Base-by-base conservation (phyloP, 495 filamentous ascomycete species). In the Aspergillus leporis region DNA sequence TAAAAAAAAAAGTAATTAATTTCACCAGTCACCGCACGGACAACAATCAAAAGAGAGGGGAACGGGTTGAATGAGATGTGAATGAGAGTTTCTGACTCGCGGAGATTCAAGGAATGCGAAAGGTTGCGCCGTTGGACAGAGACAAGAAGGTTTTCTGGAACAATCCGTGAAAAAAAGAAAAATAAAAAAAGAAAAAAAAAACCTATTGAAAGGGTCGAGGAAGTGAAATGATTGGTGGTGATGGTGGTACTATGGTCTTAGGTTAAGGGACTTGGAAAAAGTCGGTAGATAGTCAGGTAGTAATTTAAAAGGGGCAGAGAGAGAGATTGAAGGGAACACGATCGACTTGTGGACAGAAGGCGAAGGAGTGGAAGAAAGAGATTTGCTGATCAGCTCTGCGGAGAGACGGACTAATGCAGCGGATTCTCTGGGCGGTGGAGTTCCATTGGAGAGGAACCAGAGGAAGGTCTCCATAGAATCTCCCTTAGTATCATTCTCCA, bases 351-450 rank as follows among this genome's bases (percentile, higher is more conserved):
- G 25, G 25, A 28, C 14, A 41, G 38, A 12, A 41, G 38, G 12
- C 38, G 38, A 41, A 12, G 14, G n/a, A 28, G 25, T 28, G 25
- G 38, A 16, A 5, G 16, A 41, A 41, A 41, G 38, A 41, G 38
- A 41, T 41, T 41, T 41, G 38, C 38, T 41, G 38, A 41, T 41
- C 38, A 41, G 38, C 38, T 41, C n/a, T 41, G 38, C 38, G 38
- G 38, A 41, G 38, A 41, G 38, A 16, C 38, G 14, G n/a, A 41
- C 38, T 41, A 41, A 41, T 41, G 38, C 38, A 41, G 38, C 38
- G 16, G 38, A 41, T 41, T 41, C 38, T 41, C 38, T 41, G 38
- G 38, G 38, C 38, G 14, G 38, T 41, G 38, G 38, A n/a, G 38
- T 41, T n/a, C 14, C 12, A 41, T 41, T 41, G 38, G 38, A 41